A percentile compares a stretch with the other conserved stretches of the same genome.
phyloP scores from a whole-genome alignment of 305 asterid species.

The Fraxinus greggii region DNA sequence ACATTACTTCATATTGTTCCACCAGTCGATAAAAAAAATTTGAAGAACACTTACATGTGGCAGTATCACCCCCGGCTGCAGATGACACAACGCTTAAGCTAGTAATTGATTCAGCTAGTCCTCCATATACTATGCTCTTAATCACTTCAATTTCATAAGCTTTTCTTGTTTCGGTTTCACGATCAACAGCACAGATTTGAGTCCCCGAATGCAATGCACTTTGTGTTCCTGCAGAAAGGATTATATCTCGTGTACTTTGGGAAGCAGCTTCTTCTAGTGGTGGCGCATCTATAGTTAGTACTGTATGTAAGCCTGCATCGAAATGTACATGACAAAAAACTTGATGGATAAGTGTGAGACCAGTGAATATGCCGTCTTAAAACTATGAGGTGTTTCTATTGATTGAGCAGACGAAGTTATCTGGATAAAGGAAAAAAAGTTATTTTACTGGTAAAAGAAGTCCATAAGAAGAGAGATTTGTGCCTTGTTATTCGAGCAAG shows the following conservation, averaged over 20 bases:
- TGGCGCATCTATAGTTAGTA: conserved; percentile 48
- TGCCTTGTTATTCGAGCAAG: background rate
- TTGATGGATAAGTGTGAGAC: conserved; percentile 7
- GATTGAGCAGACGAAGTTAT: background rate
- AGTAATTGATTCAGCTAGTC: conserved; percentile 78
- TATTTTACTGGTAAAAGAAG: background rate
- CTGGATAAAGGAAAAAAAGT: background rate
- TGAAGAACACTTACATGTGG: conserved; percentile 59
- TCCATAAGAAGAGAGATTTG: background rate
- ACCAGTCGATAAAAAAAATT: background rate
- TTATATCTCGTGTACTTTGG: conserved; percentile 27
- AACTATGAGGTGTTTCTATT: background rate
- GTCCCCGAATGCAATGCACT: conserved; percentile 28
- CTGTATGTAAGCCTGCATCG: conserved; percentile 59
- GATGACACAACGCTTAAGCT: conserved; percentile 82
- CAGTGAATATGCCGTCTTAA: background rate
- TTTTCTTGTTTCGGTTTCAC: conserved; percentile 37
- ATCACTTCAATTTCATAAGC: conserved; percentile 59
- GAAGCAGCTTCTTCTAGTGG: conserved; percentile 24
- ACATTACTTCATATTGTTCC: background rate
- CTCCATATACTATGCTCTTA: conserved; percentile 85
- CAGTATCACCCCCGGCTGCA: conserved; percentile 79
- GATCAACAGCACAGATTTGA: conserved; percentile 30
- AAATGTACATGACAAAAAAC: conserved; percentile 9
- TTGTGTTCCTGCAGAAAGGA: conserved; percentile 26